Evolutionary conservation across 495 filamentous ascomycete genomes (phyloP), one percentile per base, ranked within the genome.

Genomic region (Neurospora discreta): DNA sequence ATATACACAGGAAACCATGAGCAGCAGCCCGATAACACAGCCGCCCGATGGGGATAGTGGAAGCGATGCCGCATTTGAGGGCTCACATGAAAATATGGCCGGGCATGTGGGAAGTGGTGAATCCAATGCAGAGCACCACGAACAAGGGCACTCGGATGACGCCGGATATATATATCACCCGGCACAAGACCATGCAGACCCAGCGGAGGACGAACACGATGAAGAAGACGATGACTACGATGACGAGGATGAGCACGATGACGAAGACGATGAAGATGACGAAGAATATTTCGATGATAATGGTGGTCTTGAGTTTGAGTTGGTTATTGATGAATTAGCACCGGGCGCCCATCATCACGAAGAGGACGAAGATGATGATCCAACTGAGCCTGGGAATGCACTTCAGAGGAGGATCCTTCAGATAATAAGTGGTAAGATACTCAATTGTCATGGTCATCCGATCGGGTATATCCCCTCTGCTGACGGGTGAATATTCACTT

Each of bases 181-280:
- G 13, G 52, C 52, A 6, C 52, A 74, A 11, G 72, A 74, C 3
- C 69, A 70, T 30, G 72, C 73, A 18, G 70, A 73, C 9, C 70
- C 9, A 20, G 71, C 1, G 70, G 43, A 73, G 18, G 78, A 77
- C 20, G 74, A 77, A 3, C 69, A 81, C 1, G 77, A 80, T 0
- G 73, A 81, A 1, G 71, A 73, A 20, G 71, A 76, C 23, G 76
- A 78, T 33, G 82, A 85, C 33, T 81, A 82, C 13, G 79, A 79
- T 33, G 75, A 82, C 13, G 84, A 85, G 20, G 83, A 84, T 41
- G 84, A 88, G 75, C 81, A 85, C 73, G 86, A 87, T 76, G 69
- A 85, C 82, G 83, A 86, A 16, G 68, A 84, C 39, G 83, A 82
- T 18, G 83, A 84, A 9, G 82, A 84, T 9, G 83, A 84, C 33